Percentiles rank a stretch among this genome's conserved stretches.
These are phyloP conservation scores for Cyclotella atomus DNA, from an alignment of 108 stramenopile genomes.

Conservation along the genomic window DNA sequence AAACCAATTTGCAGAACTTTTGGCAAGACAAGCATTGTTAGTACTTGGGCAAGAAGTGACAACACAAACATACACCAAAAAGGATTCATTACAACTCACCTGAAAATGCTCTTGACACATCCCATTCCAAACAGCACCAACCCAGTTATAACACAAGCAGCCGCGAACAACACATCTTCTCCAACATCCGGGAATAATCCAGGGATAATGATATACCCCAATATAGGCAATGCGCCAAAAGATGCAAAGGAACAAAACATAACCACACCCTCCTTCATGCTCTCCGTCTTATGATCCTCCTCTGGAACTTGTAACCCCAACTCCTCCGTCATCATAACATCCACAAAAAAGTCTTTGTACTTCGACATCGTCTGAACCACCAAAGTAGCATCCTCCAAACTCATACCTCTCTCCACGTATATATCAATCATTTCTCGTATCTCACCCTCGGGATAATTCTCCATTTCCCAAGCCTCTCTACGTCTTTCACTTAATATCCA, in stretches of 20 bases:
- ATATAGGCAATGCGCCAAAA: constrained; percentile 88
- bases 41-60: neutral
- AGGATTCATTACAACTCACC: constrained; percentile 44
- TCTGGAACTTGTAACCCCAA: constrained; percentile 94
- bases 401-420: constrained; percentile 79
- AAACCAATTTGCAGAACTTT: constrained; percentile 76
- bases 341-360: constrained; percentile 97
- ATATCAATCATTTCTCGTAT: constrained; percentile 95
- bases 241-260: constrained; percentile 93
- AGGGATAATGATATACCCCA: constrained; percentile 89
- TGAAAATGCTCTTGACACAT: constrained; percentile 91
- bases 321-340: constrained; percentile 98
- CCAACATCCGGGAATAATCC: constrained; percentile 60
- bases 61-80: neutral
- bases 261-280: constrained; percentile 89
- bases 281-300: constrained; percentile 83
- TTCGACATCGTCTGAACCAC: constrained; percentile 94
- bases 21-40: neutral
- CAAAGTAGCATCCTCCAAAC: constrained; percentile 73
- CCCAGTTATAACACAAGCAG: constrained; percentile 86
- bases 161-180: constrained; percentile 61
- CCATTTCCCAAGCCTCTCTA: constrained; percentile 95
- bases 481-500: constrained; percentile 90
- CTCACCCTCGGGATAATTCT: constrained; percentile 95
- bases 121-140: constrained; percentile 87